Evolutionary conservation across 495 filamentous ascomycete species (phyloP).

Genomic region (Tuber umbilicatum): DNA sequence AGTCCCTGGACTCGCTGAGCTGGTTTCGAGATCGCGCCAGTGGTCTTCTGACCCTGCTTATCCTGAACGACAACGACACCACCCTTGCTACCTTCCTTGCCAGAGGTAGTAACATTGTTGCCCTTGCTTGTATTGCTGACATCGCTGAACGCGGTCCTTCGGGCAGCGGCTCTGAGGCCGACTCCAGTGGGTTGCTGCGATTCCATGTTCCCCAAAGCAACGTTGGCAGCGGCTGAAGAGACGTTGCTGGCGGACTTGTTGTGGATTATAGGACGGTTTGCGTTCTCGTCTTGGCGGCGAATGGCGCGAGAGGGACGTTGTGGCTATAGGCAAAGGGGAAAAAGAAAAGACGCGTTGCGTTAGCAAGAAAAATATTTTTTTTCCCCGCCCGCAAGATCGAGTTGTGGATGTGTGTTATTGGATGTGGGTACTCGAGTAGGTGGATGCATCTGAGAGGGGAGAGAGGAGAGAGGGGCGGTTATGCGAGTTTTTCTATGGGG

Average conservation of each 20-base stretch:
- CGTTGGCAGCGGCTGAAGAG: constrained; percentile 54
- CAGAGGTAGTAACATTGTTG: constrained; percentile 45
- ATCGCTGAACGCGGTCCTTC: constrained; percentile 73
- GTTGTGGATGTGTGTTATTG: constrained; percentile 15
- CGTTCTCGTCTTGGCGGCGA: constrained; percentile 70
- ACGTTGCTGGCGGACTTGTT: constrained; percentile 26
- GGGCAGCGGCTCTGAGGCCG: constrained; percentile 60
- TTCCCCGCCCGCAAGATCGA: constrained; percentile 14
- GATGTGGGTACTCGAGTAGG: constrained; percentile 26
- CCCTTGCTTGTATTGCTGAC: constrained; percentile 63
- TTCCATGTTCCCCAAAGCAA: constrained; percentile 49
- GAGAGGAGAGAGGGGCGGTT: constrained; percentile 18
- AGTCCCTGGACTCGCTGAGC: constrained; percentile 30
- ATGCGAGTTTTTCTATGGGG: constrained; percentile 2
- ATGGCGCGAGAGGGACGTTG: constrained; percentile 59
- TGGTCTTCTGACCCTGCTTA: constrained; percentile 29
- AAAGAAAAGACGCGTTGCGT: constrained; percentile 26
- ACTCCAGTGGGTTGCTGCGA: constrained; percentile 47
- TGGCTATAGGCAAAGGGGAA: constrained; percentile 39
- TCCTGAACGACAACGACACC: constrained; percentile 38
- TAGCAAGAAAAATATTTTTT: constrained; percentile 19
- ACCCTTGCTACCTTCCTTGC: constrained; percentile 47
- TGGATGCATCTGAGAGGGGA: constrained; percentile 10
- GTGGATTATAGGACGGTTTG: constrained; percentile 45
- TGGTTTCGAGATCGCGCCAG: constrained; percentile 39